phyloP scores from a whole-genome alignment of 768 basidiomycete species.

The Hericium coralloides region DNA sequence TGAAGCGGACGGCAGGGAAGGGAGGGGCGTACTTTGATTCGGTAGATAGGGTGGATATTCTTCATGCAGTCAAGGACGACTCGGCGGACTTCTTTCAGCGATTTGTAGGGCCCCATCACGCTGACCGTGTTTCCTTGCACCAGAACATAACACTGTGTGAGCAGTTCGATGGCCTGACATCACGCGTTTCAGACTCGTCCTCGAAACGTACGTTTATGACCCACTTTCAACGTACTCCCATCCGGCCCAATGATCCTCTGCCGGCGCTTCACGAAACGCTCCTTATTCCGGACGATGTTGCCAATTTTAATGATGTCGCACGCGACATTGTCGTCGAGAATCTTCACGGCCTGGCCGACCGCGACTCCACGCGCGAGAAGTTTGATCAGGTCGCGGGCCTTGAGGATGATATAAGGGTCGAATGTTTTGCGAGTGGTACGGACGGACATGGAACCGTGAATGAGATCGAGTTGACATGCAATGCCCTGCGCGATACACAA shows the following conservation, averaged over 20 bases:
- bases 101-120: conserved; percentile 95
- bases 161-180: conserved; percentile 83
- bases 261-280: conserved; percentile 90
- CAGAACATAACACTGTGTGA: conserved; percentile 94
- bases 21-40: conserved; percentile 68
- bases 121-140: conserved; percentile 98
- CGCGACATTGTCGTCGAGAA: conserved; percentile 81
- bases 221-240: conserved; percentile 92
- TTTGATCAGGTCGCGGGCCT: conserved; percentile 94
- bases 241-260: conserved; percentile 97
- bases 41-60: conserved; percentile 98
- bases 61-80: conserved; percentile 99
- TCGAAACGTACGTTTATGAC: conserved; percentile 10
- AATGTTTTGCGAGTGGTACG: conserved; percentile 94
- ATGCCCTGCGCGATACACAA: conserved; percentile 49
- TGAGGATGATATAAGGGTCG: conserved; percentile 94
- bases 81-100: conserved; percentile 89
- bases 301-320: conserved; percentile 99
- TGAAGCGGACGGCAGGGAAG: neutral
- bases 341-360: conserved; percentile 76
- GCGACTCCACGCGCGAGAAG: conserved; percentile 89
- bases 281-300: conserved; percentile 88
- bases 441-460: conserved; percentile 97
- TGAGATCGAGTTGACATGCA: conserved; percentile 85
- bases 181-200: neutral